phyloP scores from a whole-genome alignment of 768 basidiomycete species.

The Mycena vulgaris region DNA sequence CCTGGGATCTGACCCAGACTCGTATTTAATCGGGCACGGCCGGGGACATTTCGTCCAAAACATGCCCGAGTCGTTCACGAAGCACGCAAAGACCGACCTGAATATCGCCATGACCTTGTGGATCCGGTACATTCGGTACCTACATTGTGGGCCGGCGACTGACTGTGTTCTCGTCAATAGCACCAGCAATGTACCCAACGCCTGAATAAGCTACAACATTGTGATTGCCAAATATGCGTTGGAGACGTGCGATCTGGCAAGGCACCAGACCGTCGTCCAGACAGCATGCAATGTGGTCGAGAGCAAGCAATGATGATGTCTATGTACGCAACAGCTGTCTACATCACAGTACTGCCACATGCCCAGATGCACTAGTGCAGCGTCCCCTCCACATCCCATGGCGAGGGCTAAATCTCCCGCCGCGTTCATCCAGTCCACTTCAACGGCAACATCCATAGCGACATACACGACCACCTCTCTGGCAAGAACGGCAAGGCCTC shows the following conservation, averaged over 20 bases:
- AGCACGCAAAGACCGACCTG: slow-evolving; percentile 11
- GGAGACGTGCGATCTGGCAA: too few relatives aligned
- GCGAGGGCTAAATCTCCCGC: not conserved
- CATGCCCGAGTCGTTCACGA: slow-evolving; percentile 20
- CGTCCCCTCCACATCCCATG: not conserved
- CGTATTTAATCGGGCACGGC: slow-evolving; percentile 29
- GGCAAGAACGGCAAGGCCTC: slow-evolving; percentile 23
- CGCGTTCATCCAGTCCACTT: slow-evolving; percentile 15
- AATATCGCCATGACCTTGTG: slow-evolving; percentile 20
- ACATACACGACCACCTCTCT: slow-evolving; percentile 20
- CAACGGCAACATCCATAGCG: slow-evolving; percentile 1
- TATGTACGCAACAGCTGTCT: too few relatives aligned
- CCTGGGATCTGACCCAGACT: slow-evolving; percentile 7
- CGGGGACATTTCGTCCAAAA: slow-evolving; percentile 18
- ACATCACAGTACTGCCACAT: not conserved
- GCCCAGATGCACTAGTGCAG: not conserved
- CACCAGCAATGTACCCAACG: not conserved
- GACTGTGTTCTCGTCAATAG: not conserved
- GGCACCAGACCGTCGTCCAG: too few relatives aligned
- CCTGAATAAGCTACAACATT: not conserved
- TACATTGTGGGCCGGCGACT: not conserved
- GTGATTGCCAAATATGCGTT: too few relatives aligned
- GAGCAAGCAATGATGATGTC: too few relatives aligned
- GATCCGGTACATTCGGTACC: slow-evolving; percentile 14
- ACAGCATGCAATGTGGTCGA: too few relatives aligned